These are phyloP conservation scores for Paspalum vaginatum DNA, from an alignment of 176 grass and related monocot species.

Conservation along the genomic window DNA sequence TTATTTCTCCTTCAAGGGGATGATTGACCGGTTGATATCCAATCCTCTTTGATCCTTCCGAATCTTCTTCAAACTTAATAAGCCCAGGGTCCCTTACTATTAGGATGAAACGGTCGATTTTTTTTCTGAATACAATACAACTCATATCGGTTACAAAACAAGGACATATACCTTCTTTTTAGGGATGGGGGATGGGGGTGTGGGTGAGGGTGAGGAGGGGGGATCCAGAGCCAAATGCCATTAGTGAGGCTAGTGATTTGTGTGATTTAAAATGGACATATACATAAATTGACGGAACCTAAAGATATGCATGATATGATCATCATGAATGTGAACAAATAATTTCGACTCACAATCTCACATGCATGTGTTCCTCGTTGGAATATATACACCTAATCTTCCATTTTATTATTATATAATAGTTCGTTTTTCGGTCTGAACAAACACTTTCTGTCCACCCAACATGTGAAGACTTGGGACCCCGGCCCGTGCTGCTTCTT, in stretches of 20 bases:
- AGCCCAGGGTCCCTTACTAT: too few species aligned
- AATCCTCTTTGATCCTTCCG: too few species aligned
- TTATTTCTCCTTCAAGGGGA: too few species aligned
- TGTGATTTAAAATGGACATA: not conserved
- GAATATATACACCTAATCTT: not conserved
- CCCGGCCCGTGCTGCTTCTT: not conserved
- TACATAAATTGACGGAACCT: not conserved
- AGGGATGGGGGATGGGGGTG: too few species aligned
- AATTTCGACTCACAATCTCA: not conserved
- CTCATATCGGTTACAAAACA: too few species aligned
- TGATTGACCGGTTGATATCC: too few species aligned
- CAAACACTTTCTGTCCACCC: not conserved
- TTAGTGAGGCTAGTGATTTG: not conserved
- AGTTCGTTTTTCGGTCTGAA: not conserved
- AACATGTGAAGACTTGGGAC: not conserved
- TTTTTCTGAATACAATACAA: too few species aligned
- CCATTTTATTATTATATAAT: not conserved
- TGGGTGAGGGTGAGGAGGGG: too few species aligned
- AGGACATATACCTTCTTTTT: too few species aligned
- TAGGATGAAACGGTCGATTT: too few species aligned
- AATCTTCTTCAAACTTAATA: too few species aligned
- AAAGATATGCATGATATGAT: not conserved
- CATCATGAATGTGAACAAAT: not conserved
- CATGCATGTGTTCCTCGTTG: constrained; percentile 19
- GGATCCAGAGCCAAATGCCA: too few species aligned